These are phyloP conservation scores for Cymbopogon citratus DNA, from an alignment of 176 grass and related monocot species.

Conservation along the genomic window DNA sequence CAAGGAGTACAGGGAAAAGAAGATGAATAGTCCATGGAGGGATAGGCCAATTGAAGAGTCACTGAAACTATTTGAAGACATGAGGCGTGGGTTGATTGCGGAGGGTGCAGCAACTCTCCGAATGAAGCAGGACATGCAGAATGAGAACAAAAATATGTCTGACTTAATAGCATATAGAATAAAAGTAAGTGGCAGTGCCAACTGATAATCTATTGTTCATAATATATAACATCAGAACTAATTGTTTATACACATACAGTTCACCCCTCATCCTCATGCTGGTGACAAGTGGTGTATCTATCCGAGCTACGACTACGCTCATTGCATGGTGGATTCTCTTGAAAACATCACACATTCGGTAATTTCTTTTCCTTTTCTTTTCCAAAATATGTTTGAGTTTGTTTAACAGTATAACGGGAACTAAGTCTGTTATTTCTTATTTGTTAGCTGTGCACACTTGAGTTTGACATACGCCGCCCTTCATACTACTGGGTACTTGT, in stretches of 20 bases:
- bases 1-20: constrained; percentile 94
- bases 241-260: constrained; percentile 45
- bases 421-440: constrained; percentile 21
- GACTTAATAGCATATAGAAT: constrained; percentile 97
- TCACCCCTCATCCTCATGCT: constrained; percentile 89
- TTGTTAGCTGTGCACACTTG: constrained; percentile 56
- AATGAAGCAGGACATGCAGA: constrained; percentile 99
- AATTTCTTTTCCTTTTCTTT: constrained; percentile 28
- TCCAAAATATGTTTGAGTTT: not conserved
- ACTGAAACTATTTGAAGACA: constrained; percentile 90
- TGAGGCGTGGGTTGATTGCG: constrained; percentile 73
- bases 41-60: constrained; percentile 78
- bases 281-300: constrained; percentile 99
- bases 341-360: constrained; percentile 99
- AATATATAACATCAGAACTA: not conserved
- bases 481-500: constrained; percentile 96
- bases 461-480: constrained; percentile 94
- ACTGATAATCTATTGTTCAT: not conserved
- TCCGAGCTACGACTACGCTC: constrained; percentile 95
- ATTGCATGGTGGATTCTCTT: constrained; percentile 98
- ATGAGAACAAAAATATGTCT: constrained; percentile 97
- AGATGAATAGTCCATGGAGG: constrained; percentile 97
- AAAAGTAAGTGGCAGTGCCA: constrained; percentile 59
- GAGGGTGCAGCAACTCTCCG: constrained; percentile 85
- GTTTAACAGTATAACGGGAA: constrained; percentile 16